These are phyloP conservation scores for Creolimax fragrantissima DNA, from an alignment of 78 protist genomes.

Conservation along the genomic window DNA sequence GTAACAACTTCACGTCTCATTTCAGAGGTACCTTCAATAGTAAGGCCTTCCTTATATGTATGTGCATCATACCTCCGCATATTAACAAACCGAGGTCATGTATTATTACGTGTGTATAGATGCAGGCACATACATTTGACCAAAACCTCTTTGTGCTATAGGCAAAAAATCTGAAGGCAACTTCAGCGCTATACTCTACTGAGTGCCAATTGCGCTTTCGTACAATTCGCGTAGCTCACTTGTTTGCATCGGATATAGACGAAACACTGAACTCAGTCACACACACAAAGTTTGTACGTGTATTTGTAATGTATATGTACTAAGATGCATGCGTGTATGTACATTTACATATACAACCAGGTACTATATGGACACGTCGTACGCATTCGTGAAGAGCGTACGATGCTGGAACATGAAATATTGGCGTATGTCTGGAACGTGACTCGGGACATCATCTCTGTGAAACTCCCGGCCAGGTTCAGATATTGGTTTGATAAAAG, in stretches of 20 bases:
- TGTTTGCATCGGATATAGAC: neutral
- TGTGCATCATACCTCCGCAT: neutral
- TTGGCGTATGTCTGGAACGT: neutral
- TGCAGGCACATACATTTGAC: neutral
- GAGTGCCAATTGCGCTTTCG: neutral
- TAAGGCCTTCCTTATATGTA: neutral
- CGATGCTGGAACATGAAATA: neutral
- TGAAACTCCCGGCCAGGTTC: neutral
- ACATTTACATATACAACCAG: neutral
- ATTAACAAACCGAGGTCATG: too few relatives aligned
- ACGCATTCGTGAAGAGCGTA: neutral
- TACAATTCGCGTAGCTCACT: neutral
- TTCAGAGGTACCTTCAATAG: too few relatives aligned
- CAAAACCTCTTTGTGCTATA: neutral
- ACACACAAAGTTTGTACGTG: neutral
- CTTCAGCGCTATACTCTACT: neutral
- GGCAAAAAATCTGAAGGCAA: neutral
- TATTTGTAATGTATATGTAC: neutral
- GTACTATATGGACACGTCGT: neutral
- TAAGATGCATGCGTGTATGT: neutral
- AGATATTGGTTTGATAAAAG: neutral
- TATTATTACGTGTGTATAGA: neutral
- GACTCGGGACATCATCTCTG: neutral
- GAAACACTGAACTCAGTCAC: neutral
- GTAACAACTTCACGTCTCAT: too few relatives aligned